These are phyloP conservation scores for Dactylonectria macrodidyma DNA, from an alignment of 2,329 filamentous ascomycete genomes.

Conservation along the genomic window DNA sequence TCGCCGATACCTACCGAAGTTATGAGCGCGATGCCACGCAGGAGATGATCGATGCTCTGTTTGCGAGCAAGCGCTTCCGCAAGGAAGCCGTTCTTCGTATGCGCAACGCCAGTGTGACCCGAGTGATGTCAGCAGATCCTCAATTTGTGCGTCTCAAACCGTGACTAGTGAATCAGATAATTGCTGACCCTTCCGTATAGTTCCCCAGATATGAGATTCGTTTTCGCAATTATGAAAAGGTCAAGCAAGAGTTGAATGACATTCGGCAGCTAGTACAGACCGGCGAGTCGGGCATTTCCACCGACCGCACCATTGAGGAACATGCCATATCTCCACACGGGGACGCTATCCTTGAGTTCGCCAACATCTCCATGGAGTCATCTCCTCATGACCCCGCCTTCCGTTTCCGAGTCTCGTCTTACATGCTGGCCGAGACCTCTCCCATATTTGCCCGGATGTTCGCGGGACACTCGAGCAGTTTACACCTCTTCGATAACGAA, in stretches of 20 bases:
- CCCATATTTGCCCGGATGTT: constrained; percentile 68
- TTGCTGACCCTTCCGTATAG: constrained; percentile 41
- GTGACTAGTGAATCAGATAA: not conserved
- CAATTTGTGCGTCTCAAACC: constrained; percentile 54
- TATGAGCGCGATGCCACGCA: constrained; percentile 61
- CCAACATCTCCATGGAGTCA: constrained; percentile 56
- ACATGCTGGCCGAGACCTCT: constrained; percentile 65
- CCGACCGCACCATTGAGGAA: constrained; percentile 58
- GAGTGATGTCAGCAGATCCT: constrained; percentile 60
- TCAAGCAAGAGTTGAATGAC: constrained; percentile 59
- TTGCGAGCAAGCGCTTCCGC: constrained; percentile 59
- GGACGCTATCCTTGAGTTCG: constrained; percentile 67
- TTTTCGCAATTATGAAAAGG: constrained; percentile 62
- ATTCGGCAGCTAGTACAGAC: constrained; percentile 58
- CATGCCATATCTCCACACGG: constrained; percentile 61
- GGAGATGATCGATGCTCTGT: constrained; percentile 60
- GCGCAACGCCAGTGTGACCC: constrained; percentile 61
- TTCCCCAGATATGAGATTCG: constrained; percentile 63
- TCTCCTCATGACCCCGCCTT: constrained; percentile 55
- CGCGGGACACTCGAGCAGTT: constrained; percentile 48
- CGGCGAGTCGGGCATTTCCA: constrained; percentile 58
- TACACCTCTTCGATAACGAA: constrained; percentile 54
- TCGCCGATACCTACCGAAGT: constrained; percentile 61
- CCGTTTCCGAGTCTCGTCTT: constrained; percentile 67
- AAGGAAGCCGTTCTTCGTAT: constrained; percentile 60